These are phyloP conservation scores for Corrigiola litoralis DNA, from an alignment of 179 eudicot genomes.

Conservation along the genomic window DNA sequence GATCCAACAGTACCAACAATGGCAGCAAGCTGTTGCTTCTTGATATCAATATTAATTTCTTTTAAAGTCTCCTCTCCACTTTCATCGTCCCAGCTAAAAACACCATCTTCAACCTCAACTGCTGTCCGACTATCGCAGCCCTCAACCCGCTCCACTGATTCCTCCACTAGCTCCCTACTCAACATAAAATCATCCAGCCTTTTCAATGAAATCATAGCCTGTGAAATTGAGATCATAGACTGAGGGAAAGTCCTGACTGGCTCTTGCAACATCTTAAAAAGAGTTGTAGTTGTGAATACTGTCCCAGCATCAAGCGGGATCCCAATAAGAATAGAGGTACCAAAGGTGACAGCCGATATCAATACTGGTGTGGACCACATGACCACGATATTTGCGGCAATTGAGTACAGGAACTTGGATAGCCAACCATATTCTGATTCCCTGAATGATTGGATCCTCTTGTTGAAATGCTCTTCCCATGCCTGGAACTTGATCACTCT, in stretches of 20 bases:
- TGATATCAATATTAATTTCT: constrained; percentile 48
- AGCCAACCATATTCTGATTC: constrained; percentile 74
- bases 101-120: constrained; percentile 66
- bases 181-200: constrained; percentile 74
- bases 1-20: constrained; percentile 96
- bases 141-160: constrained; percentile 54
- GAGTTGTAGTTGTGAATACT: constrained; percentile 75
- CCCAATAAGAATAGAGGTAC: constrained; percentile 59
- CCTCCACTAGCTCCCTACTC: constrained; percentile 67
- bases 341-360: constrained; percentile 68
- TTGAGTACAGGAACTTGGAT: constrained; percentile 61
- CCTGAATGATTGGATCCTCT: constrained; percentile 55
- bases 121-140: constrained; percentile 50
- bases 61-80: constrained; percentile 47
- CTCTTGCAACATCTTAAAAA: constrained; percentile 79
- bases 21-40: constrained; percentile 78
- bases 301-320: constrained; percentile 67
- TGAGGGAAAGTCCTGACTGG: constrained; percentile 92
- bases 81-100: constrained; percentile 92
- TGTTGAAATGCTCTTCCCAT: constrained; percentile 87
- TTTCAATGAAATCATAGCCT: constrained; percentile 78
- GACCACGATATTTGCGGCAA: constrained; percentile 60
- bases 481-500: constrained; percentile 94
- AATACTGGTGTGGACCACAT: constrained; percentile 78
- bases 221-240: constrained; percentile 85